Evolutionary conservation across 148 eudicot species (phyloP).

Genomic region (Vaccinium vitisidaea): DNA sequence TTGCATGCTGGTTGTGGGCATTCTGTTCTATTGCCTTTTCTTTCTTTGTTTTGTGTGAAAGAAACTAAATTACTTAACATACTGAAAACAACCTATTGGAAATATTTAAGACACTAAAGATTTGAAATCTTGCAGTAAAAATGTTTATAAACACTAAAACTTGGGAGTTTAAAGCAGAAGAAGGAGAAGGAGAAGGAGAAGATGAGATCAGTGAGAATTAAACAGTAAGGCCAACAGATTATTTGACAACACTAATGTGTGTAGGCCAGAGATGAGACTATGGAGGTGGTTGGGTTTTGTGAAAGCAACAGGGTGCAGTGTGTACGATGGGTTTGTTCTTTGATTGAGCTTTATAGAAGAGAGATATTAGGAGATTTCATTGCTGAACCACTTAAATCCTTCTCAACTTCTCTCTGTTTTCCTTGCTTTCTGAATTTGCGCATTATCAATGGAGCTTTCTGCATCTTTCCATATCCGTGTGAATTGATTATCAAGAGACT

Average conservation of each 20-base stretch:
- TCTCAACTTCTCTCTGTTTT: background rate
- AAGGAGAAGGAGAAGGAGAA: background rate
- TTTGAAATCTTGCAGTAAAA: background rate
- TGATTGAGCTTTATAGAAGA: background rate
- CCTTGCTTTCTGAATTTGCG: background rate
- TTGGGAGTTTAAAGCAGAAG: background rate
- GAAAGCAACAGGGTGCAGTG: background rate
- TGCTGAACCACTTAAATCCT: background rate
- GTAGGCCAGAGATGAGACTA: background rate
- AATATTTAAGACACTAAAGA: background rate
- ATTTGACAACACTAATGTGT: background rate
- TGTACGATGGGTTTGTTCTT: background rate
- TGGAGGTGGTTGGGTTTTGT: slow-evolving; percentile 7
- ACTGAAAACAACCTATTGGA: background rate
- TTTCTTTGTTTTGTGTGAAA: background rate
- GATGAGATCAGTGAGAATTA: background rate
- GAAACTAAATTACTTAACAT: background rate
- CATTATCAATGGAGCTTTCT: background rate
- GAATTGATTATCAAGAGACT: background rate
- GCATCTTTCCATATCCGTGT: background rate
- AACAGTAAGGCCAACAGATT: background rate
- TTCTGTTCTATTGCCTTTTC: background rate
- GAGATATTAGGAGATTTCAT: background rate
- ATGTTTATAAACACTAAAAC: background rate
- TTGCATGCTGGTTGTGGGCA: background rate